These are phyloP conservation scores for Penicillium pancosmium DNA, from an alignment of 495 filamentous ascomycete species.

Conservation along the genomic window DNA sequence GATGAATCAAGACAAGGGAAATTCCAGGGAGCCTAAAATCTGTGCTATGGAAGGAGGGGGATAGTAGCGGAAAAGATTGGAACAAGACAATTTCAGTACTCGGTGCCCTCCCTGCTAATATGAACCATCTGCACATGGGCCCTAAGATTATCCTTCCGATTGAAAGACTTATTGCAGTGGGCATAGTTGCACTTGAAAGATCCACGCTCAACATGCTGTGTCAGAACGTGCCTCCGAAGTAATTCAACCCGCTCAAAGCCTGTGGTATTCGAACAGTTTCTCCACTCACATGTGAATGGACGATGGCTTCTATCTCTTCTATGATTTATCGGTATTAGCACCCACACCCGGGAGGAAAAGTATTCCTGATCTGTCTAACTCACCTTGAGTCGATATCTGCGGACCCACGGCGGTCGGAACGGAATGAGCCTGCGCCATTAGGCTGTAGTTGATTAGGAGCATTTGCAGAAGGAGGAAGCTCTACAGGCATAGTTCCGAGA, in stretches of 20 bases:
- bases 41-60: too few species aligned
- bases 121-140: not conserved
- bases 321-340: too few species aligned
- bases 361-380: too few species aligned
- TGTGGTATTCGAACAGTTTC: not conserved
- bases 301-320: not conserved
- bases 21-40: too few species aligned
- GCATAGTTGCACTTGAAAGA: not conserved
- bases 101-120: not conserved
- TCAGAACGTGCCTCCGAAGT: not conserved
- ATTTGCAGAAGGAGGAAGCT: not conserved
- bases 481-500: not conserved
- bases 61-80: too few species aligned
- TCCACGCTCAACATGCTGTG: not conserved
- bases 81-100: not conserved
- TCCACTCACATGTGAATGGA: not conserved
- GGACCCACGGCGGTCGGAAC: too few species aligned
- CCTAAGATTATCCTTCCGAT: constrained; percentile 1
- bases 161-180: not conserved
- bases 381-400: too few species aligned
- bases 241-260: not conserved
- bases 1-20: too few species aligned
- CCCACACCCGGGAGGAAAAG: too few species aligned
- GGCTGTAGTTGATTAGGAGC: not conserved
- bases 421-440: not conserved